phyloP scores from a whole-genome alignment of 2,329 filamentous ascomycete species.

The Fusarium newnesense region DNA sequence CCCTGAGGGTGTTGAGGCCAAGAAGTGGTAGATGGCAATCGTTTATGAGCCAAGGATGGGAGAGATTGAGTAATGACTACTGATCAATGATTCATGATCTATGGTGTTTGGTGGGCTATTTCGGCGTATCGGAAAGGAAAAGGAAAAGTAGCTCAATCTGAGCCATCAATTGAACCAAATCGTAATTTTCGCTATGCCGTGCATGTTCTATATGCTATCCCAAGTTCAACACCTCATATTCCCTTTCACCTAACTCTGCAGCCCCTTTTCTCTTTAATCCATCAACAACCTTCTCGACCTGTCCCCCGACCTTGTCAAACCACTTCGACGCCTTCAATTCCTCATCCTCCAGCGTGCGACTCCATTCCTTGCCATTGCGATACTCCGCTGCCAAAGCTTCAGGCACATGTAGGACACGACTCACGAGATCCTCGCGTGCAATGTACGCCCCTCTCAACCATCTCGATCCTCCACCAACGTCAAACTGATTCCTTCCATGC shows the following conservation, averaged over 20 bases:
- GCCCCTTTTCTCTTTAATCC: slow-evolving; percentile 37
- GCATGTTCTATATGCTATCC: neutral
- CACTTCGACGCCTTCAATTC: slow-evolving; percentile 42
- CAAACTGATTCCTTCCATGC: slow-evolving; percentile 84
- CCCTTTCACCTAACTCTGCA: slow-evolving; percentile 25
- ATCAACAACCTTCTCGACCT: slow-evolving; percentile 18
- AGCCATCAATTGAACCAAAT: slow-evolving; percentile 2
- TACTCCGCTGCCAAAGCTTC: slow-evolving; percentile 39
- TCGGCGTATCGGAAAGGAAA: slow-evolving; percentile 33
- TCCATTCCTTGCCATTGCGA: slow-evolving; percentile 40
- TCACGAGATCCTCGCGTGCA: slow-evolving; percentile 60
- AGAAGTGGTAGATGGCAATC: slow-evolving; percentile 64
- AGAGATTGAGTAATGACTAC: neutral
- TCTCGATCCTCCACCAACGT: slow-evolving; percentile 70
- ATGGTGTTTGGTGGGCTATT: slow-evolving; percentile 1
- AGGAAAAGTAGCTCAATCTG: slow-evolving; percentile 14
- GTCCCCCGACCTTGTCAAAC: slow-evolving; percentile 37
- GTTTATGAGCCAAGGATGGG: neutral
- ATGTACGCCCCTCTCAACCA: slow-evolving; percentile 92
- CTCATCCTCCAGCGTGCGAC: slow-evolving; percentile 37
- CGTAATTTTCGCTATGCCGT: slow-evolving; percentile 16
- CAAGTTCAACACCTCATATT: slow-evolving; percentile 33
- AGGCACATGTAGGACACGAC: slow-evolving; percentile 49
- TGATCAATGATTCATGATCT: slow-evolving; percentile 12
- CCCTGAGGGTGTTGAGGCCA: slow-evolving; percentile 81